phyloP scores from a whole-genome alignment of 1,284 basidiomycete genomes.

The Naganishia albida region DNA sequence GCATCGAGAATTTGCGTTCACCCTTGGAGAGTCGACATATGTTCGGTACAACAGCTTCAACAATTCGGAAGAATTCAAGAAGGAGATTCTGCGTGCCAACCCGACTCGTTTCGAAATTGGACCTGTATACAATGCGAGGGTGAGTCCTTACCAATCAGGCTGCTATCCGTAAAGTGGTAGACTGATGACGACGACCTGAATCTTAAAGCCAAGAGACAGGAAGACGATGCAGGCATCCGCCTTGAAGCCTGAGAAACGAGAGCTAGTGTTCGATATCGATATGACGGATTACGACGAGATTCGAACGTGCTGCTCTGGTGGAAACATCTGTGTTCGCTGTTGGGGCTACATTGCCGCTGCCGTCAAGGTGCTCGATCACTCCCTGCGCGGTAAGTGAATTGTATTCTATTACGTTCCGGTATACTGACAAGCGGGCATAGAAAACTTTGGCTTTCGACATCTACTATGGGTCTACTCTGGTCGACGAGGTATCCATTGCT shows the following conservation, averaged over 20 bases:
- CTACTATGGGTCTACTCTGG: constrained; percentile 99
- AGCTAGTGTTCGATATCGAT: constrained; percentile 99
- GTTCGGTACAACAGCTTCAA: constrained; percentile 92
- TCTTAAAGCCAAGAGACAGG: constrained; percentile 78
- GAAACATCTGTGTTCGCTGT: constrained; percentile 88
- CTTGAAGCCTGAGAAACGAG: constrained; percentile 77
- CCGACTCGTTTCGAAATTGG: constrained; percentile 97
- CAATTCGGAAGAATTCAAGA: constrained; percentile 84
- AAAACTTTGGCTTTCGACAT: constrained; percentile 73
- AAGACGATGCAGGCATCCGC: constrained; percentile 76
- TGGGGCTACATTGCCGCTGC: constrained; percentile 95
- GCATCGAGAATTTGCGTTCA: constrained; percentile 96
- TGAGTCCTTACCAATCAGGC: no score
- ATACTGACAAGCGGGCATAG: constrained; percentile 41
- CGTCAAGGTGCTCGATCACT: constrained; percentile 79
- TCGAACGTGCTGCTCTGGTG: constrained; percentile 90
- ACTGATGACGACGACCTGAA: neutral
- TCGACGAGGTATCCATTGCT: constrained; percentile 95
- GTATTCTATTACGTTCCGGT: neutral
- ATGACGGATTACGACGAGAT: constrained; percentile 99
- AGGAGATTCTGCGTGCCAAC: constrained; percentile 76
- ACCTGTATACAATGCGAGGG: constrained; percentile 84
- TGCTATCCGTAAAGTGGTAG: neutral
- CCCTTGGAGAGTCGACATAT: constrained; percentile 86
- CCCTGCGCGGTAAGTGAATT: constrained; percentile 63